Evolutionary conservation across 345 rosid species (phyloP), one percentile per base, ranked within the genome.

Genomic region (Eucalyptus cloeziana): DNA sequence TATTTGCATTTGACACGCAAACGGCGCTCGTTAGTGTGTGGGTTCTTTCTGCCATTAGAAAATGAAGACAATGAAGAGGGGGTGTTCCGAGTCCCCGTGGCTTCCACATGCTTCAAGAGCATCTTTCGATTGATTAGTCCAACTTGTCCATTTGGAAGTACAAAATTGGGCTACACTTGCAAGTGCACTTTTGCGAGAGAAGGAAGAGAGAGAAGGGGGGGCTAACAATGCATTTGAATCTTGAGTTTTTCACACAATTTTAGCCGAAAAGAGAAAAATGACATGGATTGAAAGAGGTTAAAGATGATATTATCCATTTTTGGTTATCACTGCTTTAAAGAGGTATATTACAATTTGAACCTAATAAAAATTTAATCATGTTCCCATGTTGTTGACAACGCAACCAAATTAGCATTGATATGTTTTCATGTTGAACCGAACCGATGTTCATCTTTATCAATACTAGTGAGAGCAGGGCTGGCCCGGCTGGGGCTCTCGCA

Each of bases 281-380:
- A 58, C 64, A 58, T 27, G 5, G 14, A 25, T 25, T 25, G n/a
- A 58, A n/a, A 58, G 64, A 5, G 64, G 13, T 25, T 10, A 58
- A 58, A 58, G 64, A 58, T 58, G 64, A 24, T 25, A 25, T 4
- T 10, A 14, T 10, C 64, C 64, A 25, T 58, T 58, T 58, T 52
- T 2, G 5, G 13, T 24, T 58, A 8, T 58, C 64, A 25, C 6
- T 22, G 60, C 27, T 54, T 4, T 22, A 22, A 56, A 51, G 62
- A 56, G 62, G 9, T 56, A 56, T 9, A 24, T 8, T 58, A 27
- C 30, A 60, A 3, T 60, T 25, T 60, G 14, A 25, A 25, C 4
- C 4, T 25, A 60, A 25, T 60, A 11, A 60, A 60, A 52, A 8
- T 11, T 60, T 1, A 11, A 60, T 60, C 15, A 0, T 2, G 0